Evolutionary conservation across 179 eudicot genomes (phyloP), one percentile per base, ranked within the genome.

Genomic region (Silene noctiflora): DNA sequence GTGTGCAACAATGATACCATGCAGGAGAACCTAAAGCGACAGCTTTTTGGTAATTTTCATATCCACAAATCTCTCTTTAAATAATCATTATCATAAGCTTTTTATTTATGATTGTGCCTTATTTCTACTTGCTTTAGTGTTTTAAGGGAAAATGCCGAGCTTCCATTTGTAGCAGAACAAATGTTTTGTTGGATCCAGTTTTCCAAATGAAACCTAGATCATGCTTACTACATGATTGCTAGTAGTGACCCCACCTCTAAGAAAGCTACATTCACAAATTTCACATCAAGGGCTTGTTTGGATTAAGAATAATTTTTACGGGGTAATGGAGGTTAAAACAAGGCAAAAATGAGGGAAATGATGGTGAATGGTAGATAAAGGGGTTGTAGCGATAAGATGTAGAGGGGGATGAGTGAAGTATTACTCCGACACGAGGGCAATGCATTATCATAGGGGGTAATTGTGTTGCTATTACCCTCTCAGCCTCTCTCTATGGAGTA

Each of bases 1-100:
- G 98, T 94, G 16, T 94, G 98, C 82, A 94, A 94, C 88, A 94
- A 94, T 77, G 98, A 94, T 75, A 94, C 98, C 58, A 94, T 92
- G 97, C 91, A 87, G 76, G 98, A 94, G 85, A 92, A 94, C 81
- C 81, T 94, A 63, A 94, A 91, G 88, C 83, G 98, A 3, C 91
- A 94, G 58, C 84, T 94, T 64, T 94, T 94, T 86, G 98, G 98
- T 94, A 89, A 75, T 69, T 66, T 22, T 55, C 53, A 19, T 46
- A 12, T 53, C 19, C 44, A 35, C 69, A 75, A 24, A 27, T 8
- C 42, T 29, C 8, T 11, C 53, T 0, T 25, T 55, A 0, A 2
- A 12, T 20, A 44, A 69, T 1, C 17, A 7, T 39, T 42, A 1
- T 7, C 67, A 65, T 75, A n/a, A 14, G 19, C 56, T 7, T 39